Evolutionary conservation across 73 alveolate species (phyloP), one percentile per base, ranked within the genome.

Genomic region (Paramecium biaurelia): DNA sequence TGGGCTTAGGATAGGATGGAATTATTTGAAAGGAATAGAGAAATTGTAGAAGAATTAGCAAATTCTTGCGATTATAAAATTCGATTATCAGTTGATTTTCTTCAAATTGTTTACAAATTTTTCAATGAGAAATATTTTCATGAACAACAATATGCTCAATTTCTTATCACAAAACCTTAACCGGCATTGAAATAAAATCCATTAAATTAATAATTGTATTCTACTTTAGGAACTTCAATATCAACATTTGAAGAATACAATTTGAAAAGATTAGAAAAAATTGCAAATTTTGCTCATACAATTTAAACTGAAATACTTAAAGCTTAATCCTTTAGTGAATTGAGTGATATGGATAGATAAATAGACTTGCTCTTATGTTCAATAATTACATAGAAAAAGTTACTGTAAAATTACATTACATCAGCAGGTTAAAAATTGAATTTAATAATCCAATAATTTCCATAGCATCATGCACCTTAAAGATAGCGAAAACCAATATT

Each of bases 51-150:
- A 79, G 74, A 79, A 18, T 79, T 79, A 43, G 90, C 74, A 1
- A 79, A 42, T 23, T 24, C 45, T 4, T 41, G 45, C 20, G 90
- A 79, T 45, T 79, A 41, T 32, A 20, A 23, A 43, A 43, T 47
- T 3, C 45, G 90, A 11, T 63, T 79, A 37, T 79, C 90, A 20
- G 90, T 79, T 12, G 90, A 79, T 45, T 45, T 79, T 35, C 90
- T 79, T 20, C 28, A 79, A 45, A 47, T 79, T 2, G 76, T n/a
- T 42, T 79, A 79, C 56, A 79, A 47, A 41, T 79, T 79, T 79
- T 79, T 79, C 32, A 41, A 79, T 45, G 90, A 79, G 49, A 79
- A 79, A 43, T 47, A 41, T 34, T 45, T 42, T 20, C 74, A 79
- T 43, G 90, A 79, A 18, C 30, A 79, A 63, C 49, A 79, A 79